phyloP scores from a whole-genome alignment of 371 early-diverging fungal species.

The Mortierella sp. region DNA sequence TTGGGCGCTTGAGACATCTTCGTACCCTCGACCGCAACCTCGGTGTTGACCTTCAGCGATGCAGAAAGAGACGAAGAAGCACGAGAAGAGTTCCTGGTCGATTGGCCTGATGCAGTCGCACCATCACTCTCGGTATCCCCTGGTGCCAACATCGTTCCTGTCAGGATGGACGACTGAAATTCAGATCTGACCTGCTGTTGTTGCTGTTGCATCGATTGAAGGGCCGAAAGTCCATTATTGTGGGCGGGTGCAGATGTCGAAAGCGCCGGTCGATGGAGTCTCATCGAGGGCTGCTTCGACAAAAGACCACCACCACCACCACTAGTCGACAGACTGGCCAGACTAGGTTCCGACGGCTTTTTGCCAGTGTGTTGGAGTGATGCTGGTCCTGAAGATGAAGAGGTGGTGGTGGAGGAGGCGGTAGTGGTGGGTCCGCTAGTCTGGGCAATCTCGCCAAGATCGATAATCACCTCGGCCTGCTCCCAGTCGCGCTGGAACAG shows the following conservation, averaged over 20 bases:
- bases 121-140: conserved; percentile 6
- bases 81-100: conserved; percentile 14
- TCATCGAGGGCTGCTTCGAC: neutral
- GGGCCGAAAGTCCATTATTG: neutral
- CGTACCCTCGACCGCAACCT: conserved; percentile 7
- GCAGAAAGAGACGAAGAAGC: conserved; percentile 12
- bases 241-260: conserved; percentile 10
- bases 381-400: conserved; percentile 32
- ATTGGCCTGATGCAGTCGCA: neutral
- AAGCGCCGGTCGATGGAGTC: conserved; percentile 8
- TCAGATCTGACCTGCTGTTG: conserved; percentile 6
- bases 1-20: conserved; percentile 1
- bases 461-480: conserved; percentile 59
- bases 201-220: neutral
- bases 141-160: neutral
- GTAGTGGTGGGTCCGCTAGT: conserved; percentile 26
- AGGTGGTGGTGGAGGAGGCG: conserved; percentile 4
- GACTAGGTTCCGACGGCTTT: conserved; percentile 2
- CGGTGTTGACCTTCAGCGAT: conserved; percentile 10
- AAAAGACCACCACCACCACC: too few species aligned
- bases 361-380: conserved; percentile 11
- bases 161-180: conserved; percentile 25
- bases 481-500: conserved; percentile 59
- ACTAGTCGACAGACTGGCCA: neutral
- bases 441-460: conserved; percentile 58